Percentiles rank a stretch among this genome's conserved stretches.
phyloP scores from a whole-genome alignment of 2,329 filamentous ascomycete species.

The Ustilaginoidea virens region DNA sequence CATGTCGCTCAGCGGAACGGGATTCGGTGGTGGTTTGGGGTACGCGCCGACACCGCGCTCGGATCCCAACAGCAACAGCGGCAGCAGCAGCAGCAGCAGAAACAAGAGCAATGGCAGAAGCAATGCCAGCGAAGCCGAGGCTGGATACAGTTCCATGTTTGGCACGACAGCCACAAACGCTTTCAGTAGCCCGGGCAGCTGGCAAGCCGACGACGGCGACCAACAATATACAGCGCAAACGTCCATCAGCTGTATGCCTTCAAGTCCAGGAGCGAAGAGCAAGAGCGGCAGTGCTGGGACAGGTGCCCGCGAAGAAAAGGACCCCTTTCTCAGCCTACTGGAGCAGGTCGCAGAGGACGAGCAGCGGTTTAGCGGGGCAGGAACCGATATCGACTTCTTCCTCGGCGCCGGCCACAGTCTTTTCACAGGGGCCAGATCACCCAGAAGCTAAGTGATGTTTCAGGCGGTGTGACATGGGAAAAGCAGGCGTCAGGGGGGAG shows the following conservation, averaged over 20 bases:
- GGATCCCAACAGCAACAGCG: not conserved
- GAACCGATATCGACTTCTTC: constrained; percentile 68
- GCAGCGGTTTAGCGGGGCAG: constrained; percentile 42
- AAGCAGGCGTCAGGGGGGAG: no score
- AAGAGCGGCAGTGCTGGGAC: constrained; percentile 34
- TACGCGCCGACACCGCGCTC: not conserved
- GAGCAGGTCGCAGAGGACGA: constrained; percentile 78
- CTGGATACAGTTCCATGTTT: constrained; percentile 43
- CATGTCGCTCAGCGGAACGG: not conserved
- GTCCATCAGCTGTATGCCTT: constrained; percentile 8
- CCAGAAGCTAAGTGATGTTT: no score
- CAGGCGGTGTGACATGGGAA: no score
- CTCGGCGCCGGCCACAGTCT: constrained; percentile 26
- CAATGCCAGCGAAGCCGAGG: not conserved
- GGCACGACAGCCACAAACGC: constrained; percentile 36
- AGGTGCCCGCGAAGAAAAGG: constrained; percentile 48
- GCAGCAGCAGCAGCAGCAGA: not conserved
- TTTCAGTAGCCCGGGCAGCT: constrained; percentile 35
- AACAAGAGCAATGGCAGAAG: not conserved
- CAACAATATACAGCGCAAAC: constrained; percentile 8
- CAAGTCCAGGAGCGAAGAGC: constrained; percentile 32
- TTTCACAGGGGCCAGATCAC: no score
- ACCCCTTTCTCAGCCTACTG: constrained; percentile 63
- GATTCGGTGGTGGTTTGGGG: not conserved
- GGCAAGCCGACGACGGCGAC: constrained; percentile 26